These are phyloP conservation scores for Hypomontagnella monticulosa DNA, from an alignment of 495 filamentous ascomycete species.

Conservation along the genomic window DNA sequence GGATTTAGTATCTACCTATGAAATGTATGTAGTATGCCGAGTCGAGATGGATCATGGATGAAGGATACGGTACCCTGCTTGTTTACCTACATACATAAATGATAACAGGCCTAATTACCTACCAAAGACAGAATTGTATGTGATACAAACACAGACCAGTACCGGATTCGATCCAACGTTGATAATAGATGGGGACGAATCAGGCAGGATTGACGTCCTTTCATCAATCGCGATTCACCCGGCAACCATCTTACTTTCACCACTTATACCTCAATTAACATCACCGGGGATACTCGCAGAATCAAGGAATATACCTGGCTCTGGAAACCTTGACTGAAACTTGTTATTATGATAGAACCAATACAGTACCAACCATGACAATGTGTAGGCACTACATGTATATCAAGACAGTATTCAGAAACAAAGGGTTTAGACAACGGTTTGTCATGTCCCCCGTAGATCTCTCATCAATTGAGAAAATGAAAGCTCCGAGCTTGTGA, in stretches of 20 bases:
- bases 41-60: constrained; percentile 7
- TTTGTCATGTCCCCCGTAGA: constrained; percentile 21
- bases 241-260: constrained; percentile 36
- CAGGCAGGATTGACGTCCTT: constrained; percentile 27
- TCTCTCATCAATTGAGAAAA: constrained; percentile 33
- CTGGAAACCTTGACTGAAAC: constrained; percentile 22
- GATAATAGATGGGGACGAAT: constrained; percentile 24
- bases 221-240: constrained; percentile 38
- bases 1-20: neutral
- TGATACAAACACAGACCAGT: constrained; percentile 6
- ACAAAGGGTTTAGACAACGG: constrained; percentile 10
- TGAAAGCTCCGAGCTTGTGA: constrained; percentile 33
- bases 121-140: too few relatives aligned
- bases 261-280: constrained; percentile 10
- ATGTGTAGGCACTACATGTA: constrained; percentile 5
- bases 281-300: constrained; percentile 2
- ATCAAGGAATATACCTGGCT: constrained; percentile 27
- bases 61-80: constrained; percentile 8
- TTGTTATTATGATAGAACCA: constrained; percentile 4
- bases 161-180: constrained; percentile 23
- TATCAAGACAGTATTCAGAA: neutral
- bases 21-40: neutral
- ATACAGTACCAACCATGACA: constrained; percentile 3
- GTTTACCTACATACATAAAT: constrained; percentile 6
- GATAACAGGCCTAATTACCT: too few relatives aligned